phyloP scores from a whole-genome alignment of 2,329 filamentous ascomycete genomes.

The Sordariomycetes sp. region DNA sequence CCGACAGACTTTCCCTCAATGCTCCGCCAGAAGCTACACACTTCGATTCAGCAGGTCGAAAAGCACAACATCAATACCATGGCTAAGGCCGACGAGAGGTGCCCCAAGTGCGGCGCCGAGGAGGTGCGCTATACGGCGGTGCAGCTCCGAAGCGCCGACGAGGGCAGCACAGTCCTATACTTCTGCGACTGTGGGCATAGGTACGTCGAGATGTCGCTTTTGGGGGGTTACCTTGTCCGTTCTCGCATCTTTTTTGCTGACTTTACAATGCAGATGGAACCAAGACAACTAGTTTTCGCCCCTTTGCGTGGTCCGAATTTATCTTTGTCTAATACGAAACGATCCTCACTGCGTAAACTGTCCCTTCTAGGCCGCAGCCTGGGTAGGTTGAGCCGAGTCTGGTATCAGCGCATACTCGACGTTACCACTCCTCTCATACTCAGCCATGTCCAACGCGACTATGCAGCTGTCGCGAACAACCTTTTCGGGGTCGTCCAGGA shows the following conservation, averaged over 20 bases:
- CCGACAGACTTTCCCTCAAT: slow-evolving; percentile 82
- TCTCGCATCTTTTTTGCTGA: slow-evolving; percentile 12
- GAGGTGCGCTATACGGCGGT: slow-evolving; percentile 79
- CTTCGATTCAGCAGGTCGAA: slow-evolving; percentile 74
- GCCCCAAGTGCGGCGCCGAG: slow-evolving; percentile 68
- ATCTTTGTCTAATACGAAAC: slow-evolving; percentile 23
- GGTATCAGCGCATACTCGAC: slow-evolving; percentile 89
- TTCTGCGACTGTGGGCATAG: slow-evolving; percentile 79
- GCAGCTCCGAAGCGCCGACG: slow-evolving; percentile 85
- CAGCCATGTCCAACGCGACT: slow-evolving; percentile 95
- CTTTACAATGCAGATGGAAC: slow-evolving; percentile 30
- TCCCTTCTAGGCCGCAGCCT: slow-evolving; percentile 2
- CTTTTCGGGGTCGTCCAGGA: slow-evolving; percentile 81
- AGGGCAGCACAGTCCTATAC: slow-evolving; percentile 89
- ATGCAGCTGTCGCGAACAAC: slow-evolving; percentile 92
- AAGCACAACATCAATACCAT: slow-evolving; percentile 68
- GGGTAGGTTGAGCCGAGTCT: slow-evolving; percentile 25
- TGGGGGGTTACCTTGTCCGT: slow-evolving; percentile 1
- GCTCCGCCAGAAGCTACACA: slow-evolving; percentile 71
- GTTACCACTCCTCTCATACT: slow-evolving; percentile 84
- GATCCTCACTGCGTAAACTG: slow-evolving; percentile 11
- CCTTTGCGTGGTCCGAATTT: slow-evolving; percentile 1
- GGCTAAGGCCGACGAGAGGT: slow-evolving; percentile 56
- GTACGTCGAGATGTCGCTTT: slow-evolving; percentile 36
- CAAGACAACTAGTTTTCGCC: slow-evolving; percentile 42